Conservation (phyloP, 495 filamentous ascomycete genomes). For the Bacidia gigantensis region DNA sequence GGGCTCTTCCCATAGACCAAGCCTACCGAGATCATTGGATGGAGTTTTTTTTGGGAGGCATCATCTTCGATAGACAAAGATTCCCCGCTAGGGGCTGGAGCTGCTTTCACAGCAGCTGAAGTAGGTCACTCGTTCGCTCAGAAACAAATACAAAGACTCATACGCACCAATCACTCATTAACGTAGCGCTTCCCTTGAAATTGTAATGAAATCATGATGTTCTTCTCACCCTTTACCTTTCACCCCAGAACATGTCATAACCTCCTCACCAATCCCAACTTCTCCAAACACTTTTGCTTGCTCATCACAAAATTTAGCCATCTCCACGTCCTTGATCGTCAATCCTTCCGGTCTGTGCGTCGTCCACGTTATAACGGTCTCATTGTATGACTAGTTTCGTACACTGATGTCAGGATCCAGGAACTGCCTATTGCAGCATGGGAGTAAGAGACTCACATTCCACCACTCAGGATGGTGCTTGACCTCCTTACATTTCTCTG, state of each 20-base stretch:
- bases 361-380: conserved; percentile 48
- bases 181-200: no score
- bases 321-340: conserved; percentile 39
- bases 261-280: conserved; percentile 18
- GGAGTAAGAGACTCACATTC: conserved; percentile 29
- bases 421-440: background rate
- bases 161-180: no score
- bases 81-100: background rate
- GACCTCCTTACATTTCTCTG: conserved; percentile 38
- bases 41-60: background rate
- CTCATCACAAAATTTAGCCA: conserved; percentile 44
- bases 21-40: background rate
- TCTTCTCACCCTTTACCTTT: conserved; percentile 1
- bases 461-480: conserved; percentile 54
- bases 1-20: no score
- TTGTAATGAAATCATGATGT: no score
- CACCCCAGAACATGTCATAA: conserved; percentile 1
- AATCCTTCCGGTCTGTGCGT: conserved; percentile 47
- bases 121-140: no score
- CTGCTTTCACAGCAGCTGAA: conserved; percentile 2
- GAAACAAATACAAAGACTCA: no score
- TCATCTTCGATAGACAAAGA: background rate
- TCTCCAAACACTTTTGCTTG: conserved; percentile 39
- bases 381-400: conserved; percentile 42
- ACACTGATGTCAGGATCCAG: background rate